Percentiles rank a stretch among this genome's conserved stretches.
These are phyloP conservation scores for Cryptosporidium felis DNA, from an alignment of 169 alveolate genomes.

Conservation along the genomic window DNA sequence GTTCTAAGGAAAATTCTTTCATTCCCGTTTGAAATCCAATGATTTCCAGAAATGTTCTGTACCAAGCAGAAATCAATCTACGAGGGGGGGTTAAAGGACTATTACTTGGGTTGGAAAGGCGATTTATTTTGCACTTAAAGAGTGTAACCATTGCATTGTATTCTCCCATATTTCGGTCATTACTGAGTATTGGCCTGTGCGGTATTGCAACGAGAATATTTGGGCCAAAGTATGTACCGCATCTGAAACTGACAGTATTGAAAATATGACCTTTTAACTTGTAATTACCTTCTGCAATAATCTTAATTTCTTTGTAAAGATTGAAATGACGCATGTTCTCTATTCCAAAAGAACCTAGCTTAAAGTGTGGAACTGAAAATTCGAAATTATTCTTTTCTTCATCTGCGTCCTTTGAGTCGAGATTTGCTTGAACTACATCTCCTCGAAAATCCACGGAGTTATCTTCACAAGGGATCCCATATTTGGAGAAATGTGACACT, in stretches of 20 bases:
- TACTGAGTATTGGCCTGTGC: not conserved
- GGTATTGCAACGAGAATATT: constrained; percentile 22
- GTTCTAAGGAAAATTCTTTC: not conserved
- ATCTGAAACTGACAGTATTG: constrained; percentile 22
- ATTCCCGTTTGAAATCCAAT: constrained; percentile 1
- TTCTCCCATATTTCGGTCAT: not conserved
- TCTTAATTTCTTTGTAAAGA: constrained; percentile 4
- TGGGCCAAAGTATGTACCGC: constrained; percentile 57
- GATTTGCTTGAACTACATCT: no score
- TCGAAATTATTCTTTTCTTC: not conserved
- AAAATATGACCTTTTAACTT: not conserved
- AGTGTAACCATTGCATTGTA: constrained; percentile 29
- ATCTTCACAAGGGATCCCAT: not conserved
- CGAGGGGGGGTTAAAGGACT: not conserved
- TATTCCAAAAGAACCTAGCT: no score
- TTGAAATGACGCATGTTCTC: no score
- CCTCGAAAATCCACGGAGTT: not conserved
- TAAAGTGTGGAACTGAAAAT: no score
- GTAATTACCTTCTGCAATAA: not conserved
- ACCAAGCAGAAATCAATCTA: constrained; percentile 32
- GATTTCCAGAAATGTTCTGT: constrained; percentile 3
- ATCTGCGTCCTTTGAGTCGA: not conserved
- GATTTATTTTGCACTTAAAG: constrained; percentile 12
- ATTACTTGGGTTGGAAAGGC: not conserved
- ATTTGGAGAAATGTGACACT: constrained; percentile 58